phyloP scores from a whole-genome alignment of 164 flowering plant genomes.

The Vitis labrusca region DNA sequence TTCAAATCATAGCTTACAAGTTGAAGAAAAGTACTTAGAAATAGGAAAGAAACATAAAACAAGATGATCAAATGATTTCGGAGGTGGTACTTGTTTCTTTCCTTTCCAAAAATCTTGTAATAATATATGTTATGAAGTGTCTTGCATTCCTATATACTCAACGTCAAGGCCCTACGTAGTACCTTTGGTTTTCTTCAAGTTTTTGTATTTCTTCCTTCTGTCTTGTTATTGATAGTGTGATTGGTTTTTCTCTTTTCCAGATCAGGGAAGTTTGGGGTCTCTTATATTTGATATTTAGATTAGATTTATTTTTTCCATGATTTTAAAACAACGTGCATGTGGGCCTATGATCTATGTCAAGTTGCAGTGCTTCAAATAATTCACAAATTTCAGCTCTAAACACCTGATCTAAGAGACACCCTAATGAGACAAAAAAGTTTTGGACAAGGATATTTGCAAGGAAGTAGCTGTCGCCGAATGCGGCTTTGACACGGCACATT shows the following conservation, averaged over 20 bases:
- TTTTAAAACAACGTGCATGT: too few relatives aligned
- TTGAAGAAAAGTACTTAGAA: background rate
- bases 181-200: too few relatives aligned
- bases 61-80: background rate
- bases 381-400: background rate
- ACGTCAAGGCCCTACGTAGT: too few relatives aligned
- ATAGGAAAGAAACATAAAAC: background rate
- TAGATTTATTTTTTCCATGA: too few relatives aligned
- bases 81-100: background rate
- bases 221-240: too few relatives aligned
- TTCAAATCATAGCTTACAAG: background rate
- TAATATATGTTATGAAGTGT: too few relatives aligned
- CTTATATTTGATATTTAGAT: too few relatives aligned
- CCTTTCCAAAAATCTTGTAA: too few relatives aligned
- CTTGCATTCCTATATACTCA: too few relatives aligned
- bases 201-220: too few relatives aligned
- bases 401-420: background rate
- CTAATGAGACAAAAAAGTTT: background rate
- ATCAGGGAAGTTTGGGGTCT: too few relatives aligned
- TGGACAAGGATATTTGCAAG: background rate
- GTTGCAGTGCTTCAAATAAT: background rate
- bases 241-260: too few relatives aligned
- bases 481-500: constrained; percentile 15
- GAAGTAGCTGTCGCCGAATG: background rate
- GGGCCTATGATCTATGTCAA: background rate